Percentiles rank a stretch among this genome's conserved stretches.
Conservation (phyloP, 2,329 filamentous ascomycete genomes). For the Apiospora saccharicola region DNA sequence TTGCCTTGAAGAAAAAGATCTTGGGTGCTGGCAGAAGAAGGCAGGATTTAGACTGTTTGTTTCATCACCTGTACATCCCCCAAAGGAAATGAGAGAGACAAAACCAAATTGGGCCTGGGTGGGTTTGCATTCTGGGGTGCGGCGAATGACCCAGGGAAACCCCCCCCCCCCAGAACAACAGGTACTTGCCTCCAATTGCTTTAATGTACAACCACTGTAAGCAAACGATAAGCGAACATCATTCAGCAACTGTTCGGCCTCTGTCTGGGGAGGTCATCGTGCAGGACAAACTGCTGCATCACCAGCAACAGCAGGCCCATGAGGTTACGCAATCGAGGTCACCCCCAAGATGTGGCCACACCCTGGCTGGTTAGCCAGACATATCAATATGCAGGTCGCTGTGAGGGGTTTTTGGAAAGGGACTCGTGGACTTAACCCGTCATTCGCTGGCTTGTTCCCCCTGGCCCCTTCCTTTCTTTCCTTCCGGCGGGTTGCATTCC, state of each 20-base stretch:
- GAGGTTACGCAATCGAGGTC: constrained; percentile 7
- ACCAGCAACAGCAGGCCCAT: background rate
- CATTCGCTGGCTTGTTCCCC: background rate
- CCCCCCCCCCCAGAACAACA: background rate
- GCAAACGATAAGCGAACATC: constrained; percentile 8
- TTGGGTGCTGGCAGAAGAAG: background rate
- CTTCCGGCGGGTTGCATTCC: constrained; percentile 3
- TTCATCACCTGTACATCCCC: constrained; percentile 7
- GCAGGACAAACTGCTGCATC: background rate
- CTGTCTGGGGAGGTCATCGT: constrained; percentile 13
- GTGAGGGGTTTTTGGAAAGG: background rate
- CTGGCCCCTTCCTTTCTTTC: constrained; percentile 5
- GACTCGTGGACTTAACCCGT: background rate
- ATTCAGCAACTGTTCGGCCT: constrained; percentile 4
- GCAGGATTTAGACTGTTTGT: constrained; percentile 6
- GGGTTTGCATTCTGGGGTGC: constrained; percentile 11
- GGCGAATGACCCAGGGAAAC: background rate
- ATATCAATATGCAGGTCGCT: background rate
- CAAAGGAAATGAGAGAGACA: constrained; percentile 14
- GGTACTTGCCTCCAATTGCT: no score
- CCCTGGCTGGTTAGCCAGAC: background rate
- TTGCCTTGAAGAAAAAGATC: background rate
- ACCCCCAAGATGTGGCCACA: background rate
- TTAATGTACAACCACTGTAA: background rate
- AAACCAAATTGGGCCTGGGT: constrained; percentile 3